Evolutionary conservation across 768 basidiomycete genomes (phyloP), one percentile per base, ranked within the genome.

Genomic region (Suillus occidentalis): DNA sequence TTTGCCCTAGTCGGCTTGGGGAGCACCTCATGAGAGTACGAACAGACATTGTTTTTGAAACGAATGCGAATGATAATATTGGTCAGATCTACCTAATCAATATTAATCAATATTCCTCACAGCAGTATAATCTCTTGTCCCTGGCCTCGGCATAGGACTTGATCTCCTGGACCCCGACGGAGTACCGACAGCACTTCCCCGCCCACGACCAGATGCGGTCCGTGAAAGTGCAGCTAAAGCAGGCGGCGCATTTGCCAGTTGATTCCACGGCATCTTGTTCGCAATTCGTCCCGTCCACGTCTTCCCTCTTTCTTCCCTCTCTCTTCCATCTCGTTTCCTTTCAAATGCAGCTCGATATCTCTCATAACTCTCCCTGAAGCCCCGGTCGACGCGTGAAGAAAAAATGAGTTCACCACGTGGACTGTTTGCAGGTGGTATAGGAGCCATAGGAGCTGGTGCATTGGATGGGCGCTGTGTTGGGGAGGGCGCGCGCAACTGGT

Each of bases 381-480:
- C 72, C 60, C 84, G 84, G 65, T 93, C 90, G 22, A 99, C 90
- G 55, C 92, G 88, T 13, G 90, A 92, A 3, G 92, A 95, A 78
- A 99, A 97, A 63, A 99, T 97, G 65, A 99, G 87, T 73, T 99
- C 97, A 59, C 97, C 97, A 16, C 96, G 89, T 4, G 97, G 95
- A 75, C 95, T 97, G 36, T 82, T 81, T 16, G 94, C 84, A 0
- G 95, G 94, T 3, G 95, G 95, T 49, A 97, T 96, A n/a, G 93
- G 87, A 50, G 77, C 68, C 47, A 74, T 72, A 59, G 84, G 84
- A 31, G 84, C 77, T 36, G 86, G 82, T 7, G 83, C 81, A 40
- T 73, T 76, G 10, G 58, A 59, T 42, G 40, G 58, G 25, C 81
- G 83, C 61, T 76, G 75, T n/a, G 80, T 73, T 8, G 78, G 70